A percentile compares a stretch with the other conserved stretches of the same genome.
phyloP scores from a whole-genome alignment of 805 yeast genomes.

The Yarrowia sp. region DNA sequence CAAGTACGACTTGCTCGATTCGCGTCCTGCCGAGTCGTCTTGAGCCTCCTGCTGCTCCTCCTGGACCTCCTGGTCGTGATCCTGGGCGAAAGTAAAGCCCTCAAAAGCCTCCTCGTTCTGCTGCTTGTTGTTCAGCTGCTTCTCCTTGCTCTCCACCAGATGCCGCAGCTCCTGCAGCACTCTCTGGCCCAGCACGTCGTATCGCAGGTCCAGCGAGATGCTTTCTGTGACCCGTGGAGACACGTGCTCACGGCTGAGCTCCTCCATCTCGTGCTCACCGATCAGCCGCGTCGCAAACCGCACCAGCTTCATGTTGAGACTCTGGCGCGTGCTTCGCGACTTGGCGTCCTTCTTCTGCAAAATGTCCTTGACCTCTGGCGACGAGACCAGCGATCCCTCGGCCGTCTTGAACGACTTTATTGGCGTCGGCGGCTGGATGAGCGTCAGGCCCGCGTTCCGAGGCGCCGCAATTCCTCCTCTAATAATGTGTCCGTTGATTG shows the following conservation, averaged over 20 bases:
- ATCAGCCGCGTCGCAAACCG: slow-evolving; percentile 13
- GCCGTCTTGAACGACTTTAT: neutral
- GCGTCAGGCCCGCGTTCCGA: slow-evolving; percentile 9
- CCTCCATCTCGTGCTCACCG: slow-evolving; percentile 25
- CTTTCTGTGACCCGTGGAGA: slow-evolving; percentile 10
- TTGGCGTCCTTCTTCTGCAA: slow-evolving; percentile 14
- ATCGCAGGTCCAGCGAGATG: slow-evolving; percentile 15
- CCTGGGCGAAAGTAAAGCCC: slow-evolving; percentile 10
- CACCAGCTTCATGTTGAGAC: slow-evolving; percentile 14
- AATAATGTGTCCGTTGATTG: slow-evolving; percentile 18
- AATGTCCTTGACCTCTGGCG: slow-evolving; percentile 13
- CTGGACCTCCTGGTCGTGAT: neutral
- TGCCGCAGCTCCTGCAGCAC: slow-evolving; percentile 37
- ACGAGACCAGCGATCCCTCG: slow-evolving; percentile 5
- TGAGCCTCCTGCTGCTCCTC: neutral
- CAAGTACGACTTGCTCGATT: slow-evolving; percentile 3
- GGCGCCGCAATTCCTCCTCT: slow-evolving; percentile 24
- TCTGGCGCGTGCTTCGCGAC: neutral
- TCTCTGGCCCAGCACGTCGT: slow-evolving; percentile 38
- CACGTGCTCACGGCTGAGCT: slow-evolving; percentile 10
- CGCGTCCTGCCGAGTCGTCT: neutral
- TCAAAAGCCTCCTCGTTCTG: slow-evolving; percentile 11
- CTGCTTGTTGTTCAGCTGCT: neutral
- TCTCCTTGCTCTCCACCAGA: slow-evolving; percentile 28
- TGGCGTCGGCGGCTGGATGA: slow-evolving; percentile 11